phyloP scores from a whole-genome alignment of 352 stramenopile species.

The Globisporangium spiculum region DNA sequence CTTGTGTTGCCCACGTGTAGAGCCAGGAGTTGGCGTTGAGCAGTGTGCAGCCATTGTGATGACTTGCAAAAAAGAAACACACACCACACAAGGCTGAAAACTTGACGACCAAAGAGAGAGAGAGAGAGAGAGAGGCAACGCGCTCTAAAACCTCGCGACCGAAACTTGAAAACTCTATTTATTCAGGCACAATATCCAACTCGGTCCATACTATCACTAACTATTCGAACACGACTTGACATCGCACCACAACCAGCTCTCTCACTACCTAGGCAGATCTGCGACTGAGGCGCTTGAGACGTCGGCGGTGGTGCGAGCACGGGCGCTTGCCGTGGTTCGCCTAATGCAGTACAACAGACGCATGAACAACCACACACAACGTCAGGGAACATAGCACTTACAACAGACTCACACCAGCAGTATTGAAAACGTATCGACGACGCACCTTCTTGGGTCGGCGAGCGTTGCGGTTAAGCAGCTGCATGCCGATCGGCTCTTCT shows the following conservation, averaged over 20 bases:
- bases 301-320: constrained; percentile 47
- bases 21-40: too few relatives aligned
- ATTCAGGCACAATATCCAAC: background rate
- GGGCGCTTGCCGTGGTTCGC: constrained; percentile 50
- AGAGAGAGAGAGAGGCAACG: too few relatives aligned
- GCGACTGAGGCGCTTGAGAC: constrained; percentile 43
- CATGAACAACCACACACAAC: background rate
- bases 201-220: constrained; percentile 1
- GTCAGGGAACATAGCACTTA: background rate
- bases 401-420: too few relatives aligned
- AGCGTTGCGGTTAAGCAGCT: constrained; percentile 47
- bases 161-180: background rate
- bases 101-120: too few relatives aligned
- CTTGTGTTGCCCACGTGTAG: too few relatives aligned
- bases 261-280: constrained; percentile 4
- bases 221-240: background rate
- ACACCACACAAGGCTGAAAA: too few relatives aligned
- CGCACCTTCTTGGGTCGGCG: constrained; percentile 45
- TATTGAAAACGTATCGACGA: background rate
- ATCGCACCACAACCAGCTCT: background rate
- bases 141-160: background rate
- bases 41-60: too few relatives aligned
- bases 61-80: too few relatives aligned
- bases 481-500: constrained; percentile 29
- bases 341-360: constrained; percentile 14